Evolutionary conservation across 768 basidiomycete species (phyloP).

Genomic region (Tulasnella sp.): DNA sequence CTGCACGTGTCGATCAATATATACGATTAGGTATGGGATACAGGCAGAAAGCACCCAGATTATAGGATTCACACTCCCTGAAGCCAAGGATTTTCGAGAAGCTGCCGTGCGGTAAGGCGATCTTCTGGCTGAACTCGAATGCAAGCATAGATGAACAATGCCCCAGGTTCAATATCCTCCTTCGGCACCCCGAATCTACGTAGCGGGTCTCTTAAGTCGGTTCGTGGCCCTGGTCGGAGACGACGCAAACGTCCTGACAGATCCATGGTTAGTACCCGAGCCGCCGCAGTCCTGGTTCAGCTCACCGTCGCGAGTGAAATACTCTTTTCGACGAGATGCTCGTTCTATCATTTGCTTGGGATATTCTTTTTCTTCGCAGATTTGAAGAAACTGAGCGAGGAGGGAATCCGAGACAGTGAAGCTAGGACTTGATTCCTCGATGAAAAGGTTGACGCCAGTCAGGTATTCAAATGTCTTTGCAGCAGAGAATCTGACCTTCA

Average conservation of each 20-base stretch:
- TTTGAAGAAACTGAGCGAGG: not conserved
- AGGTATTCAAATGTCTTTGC: not conserved
- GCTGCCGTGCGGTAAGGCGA: not conserved
- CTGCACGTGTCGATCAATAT: not conserved
- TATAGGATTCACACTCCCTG: not conserved
- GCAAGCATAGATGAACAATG: not conserved
- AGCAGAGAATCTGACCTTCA: not conserved
- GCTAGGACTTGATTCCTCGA: not conserved
- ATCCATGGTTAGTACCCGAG: not conserved
- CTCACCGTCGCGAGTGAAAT: not conserved
- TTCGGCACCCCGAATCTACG: not conserved
- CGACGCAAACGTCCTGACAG: not conserved
- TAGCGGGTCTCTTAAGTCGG: not conserved
- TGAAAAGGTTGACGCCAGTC: not conserved
- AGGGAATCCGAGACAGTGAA: not conserved
- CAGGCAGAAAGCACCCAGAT: not conserved
- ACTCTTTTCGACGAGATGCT: not conserved
- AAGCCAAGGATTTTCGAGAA: not conserved
- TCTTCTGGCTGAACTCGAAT: not conserved
- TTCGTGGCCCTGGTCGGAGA: not conserved
- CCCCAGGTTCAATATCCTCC: not conserved
- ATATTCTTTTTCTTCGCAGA: not conserved
- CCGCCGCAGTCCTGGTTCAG: not conserved
- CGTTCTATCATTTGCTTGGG: not conserved
- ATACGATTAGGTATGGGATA: not conserved